phyloP scores from a whole-genome alignment of 345 rosid genomes.

The Gossypium bickii region DNA sequence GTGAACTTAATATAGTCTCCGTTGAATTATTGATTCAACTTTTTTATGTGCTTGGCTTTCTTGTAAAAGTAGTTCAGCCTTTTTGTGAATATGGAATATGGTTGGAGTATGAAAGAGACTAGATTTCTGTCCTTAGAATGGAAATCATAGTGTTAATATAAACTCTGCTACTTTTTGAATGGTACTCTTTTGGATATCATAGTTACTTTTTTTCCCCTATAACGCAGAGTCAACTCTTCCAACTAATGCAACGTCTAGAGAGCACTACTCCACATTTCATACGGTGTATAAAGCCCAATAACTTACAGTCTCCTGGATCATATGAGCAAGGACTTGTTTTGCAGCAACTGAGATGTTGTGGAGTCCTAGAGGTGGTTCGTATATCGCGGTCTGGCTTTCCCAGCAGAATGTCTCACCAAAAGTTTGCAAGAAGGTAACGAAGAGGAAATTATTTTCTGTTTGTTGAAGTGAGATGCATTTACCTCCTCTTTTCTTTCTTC shows the following conservation, averaged over 20 bases:
- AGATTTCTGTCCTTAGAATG: too few species aligned
- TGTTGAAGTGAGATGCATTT: background rate
- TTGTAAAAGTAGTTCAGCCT: background rate
- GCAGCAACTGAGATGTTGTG: constrained; percentile 97
- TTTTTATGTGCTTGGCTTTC: background rate
- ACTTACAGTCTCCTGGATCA: constrained; percentile 72
- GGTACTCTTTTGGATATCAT: constrained; percentile 3
- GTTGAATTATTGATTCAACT: background rate
- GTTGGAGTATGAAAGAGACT: too few species aligned
- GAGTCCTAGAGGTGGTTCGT: constrained; percentile 98
- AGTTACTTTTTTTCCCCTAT: constrained; percentile 1
- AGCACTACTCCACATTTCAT: constrained; percentile 96
- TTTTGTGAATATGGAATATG: background rate
- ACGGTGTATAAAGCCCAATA: constrained; percentile 98
- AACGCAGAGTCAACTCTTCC: constrained; percentile 86
- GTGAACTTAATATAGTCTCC: background rate
- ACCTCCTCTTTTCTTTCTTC: background rate
- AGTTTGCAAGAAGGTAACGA: constrained; percentile 81
- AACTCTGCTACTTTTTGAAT: constrained; percentile 1
- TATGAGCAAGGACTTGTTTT: constrained; percentile 87
- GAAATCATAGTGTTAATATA: background rate
- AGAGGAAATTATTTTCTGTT: background rate
- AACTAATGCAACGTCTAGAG: constrained; percentile 90
- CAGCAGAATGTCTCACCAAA: constrained; percentile 93
- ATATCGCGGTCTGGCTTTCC: constrained; percentile 97